These are phyloP conservation scores for Strobilomyces confusus DNA, from an alignment of 768 basidiomycete genomes.

Conservation along the genomic window DNA sequence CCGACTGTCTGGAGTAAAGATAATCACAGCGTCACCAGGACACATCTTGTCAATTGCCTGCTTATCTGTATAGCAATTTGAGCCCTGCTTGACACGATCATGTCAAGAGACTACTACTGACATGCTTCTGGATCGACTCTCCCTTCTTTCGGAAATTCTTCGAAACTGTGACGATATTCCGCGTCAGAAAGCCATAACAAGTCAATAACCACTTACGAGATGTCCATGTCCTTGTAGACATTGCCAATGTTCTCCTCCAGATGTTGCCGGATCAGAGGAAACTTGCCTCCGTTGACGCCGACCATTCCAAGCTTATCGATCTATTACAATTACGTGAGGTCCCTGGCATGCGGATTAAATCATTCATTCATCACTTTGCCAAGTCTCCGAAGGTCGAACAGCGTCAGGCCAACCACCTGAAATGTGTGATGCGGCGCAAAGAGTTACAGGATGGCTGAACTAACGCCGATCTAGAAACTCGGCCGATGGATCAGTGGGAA, in stretches of 20 bases:
- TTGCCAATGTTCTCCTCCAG: slow-evolving; percentile 76
- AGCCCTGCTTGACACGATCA: slow-evolving; percentile 1
- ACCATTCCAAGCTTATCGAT: slow-evolving; percentile 80
- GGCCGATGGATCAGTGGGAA: background rate
- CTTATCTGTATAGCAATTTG: slow-evolving; percentile 53
- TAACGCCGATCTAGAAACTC: slow-evolving; percentile 58
- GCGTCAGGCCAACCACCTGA: slow-evolving; percentile 83
- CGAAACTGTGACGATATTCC: slow-evolving; percentile 48
- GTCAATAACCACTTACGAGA: slow-evolving; percentile 47
- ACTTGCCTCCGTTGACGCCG: slow-evolving; percentile 84
- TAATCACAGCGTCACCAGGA: slow-evolving; percentile 84
- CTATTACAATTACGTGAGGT: slow-evolving; percentile 32
- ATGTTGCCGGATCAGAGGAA: slow-evolving; percentile 80
- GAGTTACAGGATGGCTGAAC: slow-evolving; percentile 20
- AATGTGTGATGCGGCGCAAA: slow-evolving; percentile 13
- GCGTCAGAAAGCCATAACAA: background rate
- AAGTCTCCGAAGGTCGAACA: slow-evolving; percentile 82
- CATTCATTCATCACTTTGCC: slow-evolving; percentile 54
- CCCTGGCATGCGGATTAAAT: background rate
- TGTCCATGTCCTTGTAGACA: slow-evolving; percentile 85
- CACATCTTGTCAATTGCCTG: slow-evolving; percentile 71
- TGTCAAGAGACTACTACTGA: slow-evolving; percentile 41
- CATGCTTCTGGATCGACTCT: slow-evolving; percentile 77
- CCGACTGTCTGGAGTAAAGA: slow-evolving; percentile 90
- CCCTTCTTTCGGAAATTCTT: slow-evolving; percentile 70